Base-by-base conservation (phyloP, 805 yeast species). In the Candida mattraensis region DNA sequence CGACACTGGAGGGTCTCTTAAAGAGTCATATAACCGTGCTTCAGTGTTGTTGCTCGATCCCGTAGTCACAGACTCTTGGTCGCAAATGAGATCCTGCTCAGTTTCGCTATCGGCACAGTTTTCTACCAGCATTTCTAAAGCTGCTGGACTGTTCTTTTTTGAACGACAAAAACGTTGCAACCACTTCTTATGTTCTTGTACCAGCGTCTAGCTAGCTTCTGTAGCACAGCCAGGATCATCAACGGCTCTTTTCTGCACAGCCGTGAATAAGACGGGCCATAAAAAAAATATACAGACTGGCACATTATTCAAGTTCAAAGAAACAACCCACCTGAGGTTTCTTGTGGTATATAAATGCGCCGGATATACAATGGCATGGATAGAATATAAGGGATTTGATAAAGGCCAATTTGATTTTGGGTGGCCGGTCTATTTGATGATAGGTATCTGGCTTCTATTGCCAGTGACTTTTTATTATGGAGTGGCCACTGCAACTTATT, bases 371-470 rank as follows among this genome's bases (percentile, higher is more conserved):
- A 40, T 45, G 50, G 33, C 14, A 31, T 53, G 50, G 49, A 44
- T 55, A 16, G 40, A 45, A 15, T 55, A 51, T 30, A 35, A 24
- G 8, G 60, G 60, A 10, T 53, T 35, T 30, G 47, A 46, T 7
- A 30, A 37, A 11, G 51, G 46, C 8, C 46, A 45, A 13, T 51
- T 63, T 27, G 42, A 48, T 15, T 59, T 57, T 35, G 54, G 61
- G 1, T 25, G 53, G 5, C 70, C 74, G 70, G 57, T 72, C 3
- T 69, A 73, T 67, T 55, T 61, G 39, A 47, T 79, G 10, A 43
- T 77, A 1, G 60, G 53, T 1, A 28, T 76, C 4, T 81, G 80
- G 62, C 33, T 74, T 0, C 41, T 61, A 4, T 49, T 74, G 12
- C 81, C 81, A 0, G 7, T 74, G 7, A 7, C 65, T 1, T 66